Conservation (phyloP, 176 grass and related monocot genomes). For the Poa pratensis region DNA sequence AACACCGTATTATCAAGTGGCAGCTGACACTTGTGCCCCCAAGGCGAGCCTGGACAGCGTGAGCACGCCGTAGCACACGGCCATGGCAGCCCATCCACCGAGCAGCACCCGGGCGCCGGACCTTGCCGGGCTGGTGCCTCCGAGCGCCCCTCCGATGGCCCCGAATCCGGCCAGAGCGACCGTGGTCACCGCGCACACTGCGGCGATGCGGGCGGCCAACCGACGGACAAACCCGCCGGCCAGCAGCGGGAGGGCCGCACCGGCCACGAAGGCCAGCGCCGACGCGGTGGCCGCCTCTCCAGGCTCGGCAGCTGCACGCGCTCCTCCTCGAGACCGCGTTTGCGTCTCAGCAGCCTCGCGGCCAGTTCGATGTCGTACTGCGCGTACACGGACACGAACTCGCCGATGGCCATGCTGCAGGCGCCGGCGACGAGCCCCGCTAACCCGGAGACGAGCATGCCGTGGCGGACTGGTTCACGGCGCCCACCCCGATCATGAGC, state of each 20-base stretch:
- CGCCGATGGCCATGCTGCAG: conserved; percentile 96
- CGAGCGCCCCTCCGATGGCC: conserved; percentile 55
- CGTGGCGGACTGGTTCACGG: conserved; percentile 49
- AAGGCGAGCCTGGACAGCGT: conserved; percentile 30
- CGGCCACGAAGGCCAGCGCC: conserved; percentile 67
- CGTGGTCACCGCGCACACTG: conserved; percentile 63
- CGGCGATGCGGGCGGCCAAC: conserved; percentile 43
- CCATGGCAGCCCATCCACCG: conserved; percentile 87
- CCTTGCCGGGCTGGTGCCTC: conserved; percentile 50
- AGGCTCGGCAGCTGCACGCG: conserved; percentile 65
- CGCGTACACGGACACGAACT: conserved; percentile 92
- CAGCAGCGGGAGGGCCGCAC: conserved; percentile 63
- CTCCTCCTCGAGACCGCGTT: background rate
- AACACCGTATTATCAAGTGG: background rate
- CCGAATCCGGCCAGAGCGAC: conserved; percentile 64
- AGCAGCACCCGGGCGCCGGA: conserved; percentile 64
- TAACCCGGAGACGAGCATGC: conserved; percentile 83
- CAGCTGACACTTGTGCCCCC: background rate
- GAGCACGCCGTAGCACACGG: conserved; percentile 69
- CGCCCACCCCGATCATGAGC: conserved; percentile 88
- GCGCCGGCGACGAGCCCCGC: conserved; percentile 72
- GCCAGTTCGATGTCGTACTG: conserved; percentile 69
- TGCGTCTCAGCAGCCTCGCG: background rate
- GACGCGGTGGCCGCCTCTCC: conserved; percentile 66
- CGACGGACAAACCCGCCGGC: conserved; percentile 57